Percentiles rank a stretch among this genome's conserved stretches.
Conservation (phyloP, 164 flowering plant species). For the Brasenia schreberi region DNA sequence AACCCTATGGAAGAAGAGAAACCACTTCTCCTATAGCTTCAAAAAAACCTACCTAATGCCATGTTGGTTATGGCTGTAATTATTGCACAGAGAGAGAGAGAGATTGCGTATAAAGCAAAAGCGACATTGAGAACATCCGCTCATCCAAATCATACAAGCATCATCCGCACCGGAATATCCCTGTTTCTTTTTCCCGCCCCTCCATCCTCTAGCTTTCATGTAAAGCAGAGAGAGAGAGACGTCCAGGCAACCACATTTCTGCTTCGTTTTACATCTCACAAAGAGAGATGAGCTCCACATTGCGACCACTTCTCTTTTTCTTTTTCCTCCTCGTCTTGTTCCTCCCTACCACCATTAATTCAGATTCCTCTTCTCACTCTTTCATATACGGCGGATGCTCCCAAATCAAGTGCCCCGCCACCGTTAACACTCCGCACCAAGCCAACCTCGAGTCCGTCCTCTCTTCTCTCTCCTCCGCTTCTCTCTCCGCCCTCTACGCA, state of each 20-base stretch:
- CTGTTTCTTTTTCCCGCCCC: neutral
- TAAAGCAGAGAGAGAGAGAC: neutral
- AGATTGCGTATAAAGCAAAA: neutral
- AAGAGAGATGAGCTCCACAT: neutral
- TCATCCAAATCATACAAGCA: too few species aligned
- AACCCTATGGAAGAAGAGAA: too few species aligned
- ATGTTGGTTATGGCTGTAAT: too few species aligned
- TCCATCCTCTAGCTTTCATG: neutral
- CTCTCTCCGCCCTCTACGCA: slow-evolving; percentile 15
- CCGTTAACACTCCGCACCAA: slow-evolving; percentile 31
- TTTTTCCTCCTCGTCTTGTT: slow-evolving; percentile 11
- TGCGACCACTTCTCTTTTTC: slow-evolving; percentile 15
- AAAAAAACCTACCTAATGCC: too few species aligned
- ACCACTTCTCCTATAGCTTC: too few species aligned
- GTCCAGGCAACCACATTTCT: neutral
- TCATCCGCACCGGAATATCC: neutral
- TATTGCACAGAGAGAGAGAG: neutral
- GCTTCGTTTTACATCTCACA: neutral
- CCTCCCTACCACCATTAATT: slow-evolving; percentile 5
- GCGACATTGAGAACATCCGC: neutral
- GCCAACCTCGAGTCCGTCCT: slow-evolving; percentile 70
- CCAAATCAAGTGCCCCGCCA: slow-evolving; percentile 32
- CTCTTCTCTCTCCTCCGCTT: slow-evolving; percentile 85
- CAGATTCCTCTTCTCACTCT: slow-evolving; percentile 17
- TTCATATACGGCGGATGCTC: slow-evolving; percentile 84